phyloP scores from a whole-genome alignment of 2,329 filamentous ascomycete species.

The Drechslerella dactyloides region DNA sequence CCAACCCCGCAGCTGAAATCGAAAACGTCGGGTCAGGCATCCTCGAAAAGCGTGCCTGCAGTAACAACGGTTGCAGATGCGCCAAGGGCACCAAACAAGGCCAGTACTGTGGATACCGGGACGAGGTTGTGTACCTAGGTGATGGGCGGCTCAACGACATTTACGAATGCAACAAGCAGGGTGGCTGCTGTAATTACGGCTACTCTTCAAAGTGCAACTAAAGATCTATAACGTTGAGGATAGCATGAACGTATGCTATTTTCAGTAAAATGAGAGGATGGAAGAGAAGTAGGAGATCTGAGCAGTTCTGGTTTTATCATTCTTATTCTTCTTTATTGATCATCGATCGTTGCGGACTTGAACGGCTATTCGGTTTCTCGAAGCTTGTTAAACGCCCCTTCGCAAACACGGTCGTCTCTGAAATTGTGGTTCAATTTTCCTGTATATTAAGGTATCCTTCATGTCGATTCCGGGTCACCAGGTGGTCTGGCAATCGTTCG shows the following conservation, averaged over 20 bases:
- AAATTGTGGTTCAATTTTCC: too few species aligned
- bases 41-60: slow-evolving; percentile 1
- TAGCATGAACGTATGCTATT: not conserved
- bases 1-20: slow-evolving; percentile 2
- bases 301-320: too few species aligned
- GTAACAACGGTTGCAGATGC: slow-evolving; percentile 4
- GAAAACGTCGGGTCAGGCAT: not conserved
- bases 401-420: too few species aligned
- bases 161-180: not conserved
- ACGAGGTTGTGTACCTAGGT: not conserved
- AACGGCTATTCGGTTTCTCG: too few species aligned
- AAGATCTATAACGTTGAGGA: not conserved
- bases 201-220: not conserved
- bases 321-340: too few species aligned
- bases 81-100: not conserved
- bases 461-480: too few species aligned
- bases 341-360: too few species aligned
- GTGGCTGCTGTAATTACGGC: not conserved
- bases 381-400: too few species aligned
- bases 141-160: not conserved
- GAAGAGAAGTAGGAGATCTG: not conserved
- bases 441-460: too few species aligned
- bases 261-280: not conserved
- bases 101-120: not conserved
- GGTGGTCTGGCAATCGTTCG: too few species aligned